phyloP scores from a whole-genome alignment of 2,329 filamentous ascomycete genomes.

The Metarhizium guizhouense region DNA sequence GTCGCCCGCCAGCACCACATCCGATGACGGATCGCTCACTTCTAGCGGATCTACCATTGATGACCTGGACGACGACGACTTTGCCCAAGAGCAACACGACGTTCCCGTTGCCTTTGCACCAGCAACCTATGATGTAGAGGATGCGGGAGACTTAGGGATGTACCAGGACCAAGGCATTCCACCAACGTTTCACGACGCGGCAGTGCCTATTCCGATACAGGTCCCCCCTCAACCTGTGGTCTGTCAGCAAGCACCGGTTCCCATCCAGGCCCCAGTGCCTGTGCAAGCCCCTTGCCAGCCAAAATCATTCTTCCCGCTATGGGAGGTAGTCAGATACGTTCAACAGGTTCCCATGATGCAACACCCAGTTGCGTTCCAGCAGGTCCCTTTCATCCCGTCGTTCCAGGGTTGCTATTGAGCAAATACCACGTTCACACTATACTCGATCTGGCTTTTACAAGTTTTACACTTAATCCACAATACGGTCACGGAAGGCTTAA shows the following conservation, averaged over 20 bases:
- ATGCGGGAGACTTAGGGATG: constrained; percentile 26
- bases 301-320: constrained; percentile 41
- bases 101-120: constrained; percentile 31
- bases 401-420: constrained; percentile 41
- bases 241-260: constrained; percentile 20
- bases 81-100: constrained; percentile 34
- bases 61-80: constrained; percentile 41
- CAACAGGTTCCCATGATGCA: constrained; percentile 39
- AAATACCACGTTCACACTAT: not conserved
- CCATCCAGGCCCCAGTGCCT: constrained; percentile 26
- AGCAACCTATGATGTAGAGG: constrained; percentile 38
- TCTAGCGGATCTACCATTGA: constrained; percentile 46
- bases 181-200: constrained; percentile 34
- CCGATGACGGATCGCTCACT: constrained; percentile 46
- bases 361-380: constrained; percentile 41
- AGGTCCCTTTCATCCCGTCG: constrained; percentile 41
- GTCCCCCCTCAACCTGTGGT: constrained; percentile 27
- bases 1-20: constrained; percentile 40
- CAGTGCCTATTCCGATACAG: constrained; percentile 21
- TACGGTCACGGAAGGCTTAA: not conserved
- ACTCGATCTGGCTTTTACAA: not conserved
- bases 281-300: constrained; percentile 30
- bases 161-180: constrained; percentile 33
- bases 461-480: not conserved
- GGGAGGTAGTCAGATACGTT: constrained; percentile 45